Evolutionary conservation across 2,329 filamentous ascomycete genomes (phyloP), one percentile per base, ranked within the genome.

Genomic region (Trichoderma asperellum): DNA sequence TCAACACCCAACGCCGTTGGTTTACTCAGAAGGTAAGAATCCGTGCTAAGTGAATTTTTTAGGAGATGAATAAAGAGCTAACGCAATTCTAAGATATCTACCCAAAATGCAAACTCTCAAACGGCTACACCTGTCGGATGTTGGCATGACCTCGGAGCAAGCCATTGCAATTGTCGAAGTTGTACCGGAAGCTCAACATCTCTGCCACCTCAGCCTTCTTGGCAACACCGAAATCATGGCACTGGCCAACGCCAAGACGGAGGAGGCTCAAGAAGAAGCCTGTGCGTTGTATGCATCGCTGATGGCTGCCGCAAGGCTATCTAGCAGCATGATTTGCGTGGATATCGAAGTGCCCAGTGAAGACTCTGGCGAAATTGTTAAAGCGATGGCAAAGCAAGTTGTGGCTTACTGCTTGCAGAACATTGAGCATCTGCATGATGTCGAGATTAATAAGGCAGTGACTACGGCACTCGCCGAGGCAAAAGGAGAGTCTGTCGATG

Each of bases 351-450:
- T 96, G 2, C 96, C 95, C 0, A 89, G 86, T 37, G 85, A 89
- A 27, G 89, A 93, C 68, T 92, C 91, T n/a, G 93, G 92, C 67
- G 96, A 97, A 77, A 88, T 97, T 29, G 92, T 97, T 75, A 96
- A 94, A 79, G 94, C 94, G 3, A 85, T 97, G 74, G 94, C 94
- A 0, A 96, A 95, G 76, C 94, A 97, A 78, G 92, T 97, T n/a
- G 91, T 97, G 55, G 95, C 93, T 0, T 97, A 97, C 79, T 97
- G 92, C 72, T 85, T 99, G 71, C 89, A 92, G 69, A 99, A 99
- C 75, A 91, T 99, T 84, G 93, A 97, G 78, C 88, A 87, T 11
- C 87, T 91, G 18, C 89, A 92, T 12, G 88, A 93, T 70, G 85
- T 87, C 11, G 89, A 91, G 68, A 85, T 88, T 70, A 81, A 81